phyloP scores from a whole-genome alignment of 192 early-diverging fungal genomes.

The Umbelopsis isabellina region DNA sequence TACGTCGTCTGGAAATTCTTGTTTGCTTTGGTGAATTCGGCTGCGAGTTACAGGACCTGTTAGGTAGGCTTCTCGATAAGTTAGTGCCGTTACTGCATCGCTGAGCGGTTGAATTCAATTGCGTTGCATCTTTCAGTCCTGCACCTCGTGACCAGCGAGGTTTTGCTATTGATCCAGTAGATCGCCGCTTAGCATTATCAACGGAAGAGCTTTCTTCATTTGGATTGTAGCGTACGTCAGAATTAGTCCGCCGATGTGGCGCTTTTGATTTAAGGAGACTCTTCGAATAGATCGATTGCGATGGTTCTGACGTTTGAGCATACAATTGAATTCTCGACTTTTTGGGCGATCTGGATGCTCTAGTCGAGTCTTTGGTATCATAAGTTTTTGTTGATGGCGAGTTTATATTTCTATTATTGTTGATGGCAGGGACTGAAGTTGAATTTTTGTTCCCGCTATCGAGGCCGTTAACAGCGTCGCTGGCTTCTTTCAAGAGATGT shows the following conservation, averaged over 20 bases:
- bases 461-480: conserved; percentile 27
- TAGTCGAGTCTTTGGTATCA: not conserved
- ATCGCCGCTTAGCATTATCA: not conserved
- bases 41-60: not conserved
- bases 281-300: not conserved
- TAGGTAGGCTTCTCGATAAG: not conserved
- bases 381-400: not conserved
- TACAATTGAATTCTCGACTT: not conserved
- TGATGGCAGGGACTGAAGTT: not conserved
- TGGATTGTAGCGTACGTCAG: not conserved
- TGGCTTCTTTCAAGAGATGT: conserved; percentile 39
- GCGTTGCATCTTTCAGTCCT: not conserved
- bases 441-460: not conserved
- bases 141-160: conserved; percentile 11
- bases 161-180: conserved; percentile 9
- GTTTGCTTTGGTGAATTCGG: not conserved
- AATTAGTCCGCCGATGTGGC: not conserved
- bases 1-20: not conserved
- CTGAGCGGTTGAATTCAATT: not conserved
- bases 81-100: not conserved
- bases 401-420: not conserved
- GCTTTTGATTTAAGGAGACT: conserved; percentile 5
- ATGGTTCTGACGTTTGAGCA: not conserved
- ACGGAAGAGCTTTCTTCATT: not conserved
- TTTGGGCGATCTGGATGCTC: too few relatives aligned